Evolutionary conservation across 176 grass and related monocot species (phyloP), one percentile per base, ranked within the genome.

Genomic region (Musa schizocarpa): DNA sequence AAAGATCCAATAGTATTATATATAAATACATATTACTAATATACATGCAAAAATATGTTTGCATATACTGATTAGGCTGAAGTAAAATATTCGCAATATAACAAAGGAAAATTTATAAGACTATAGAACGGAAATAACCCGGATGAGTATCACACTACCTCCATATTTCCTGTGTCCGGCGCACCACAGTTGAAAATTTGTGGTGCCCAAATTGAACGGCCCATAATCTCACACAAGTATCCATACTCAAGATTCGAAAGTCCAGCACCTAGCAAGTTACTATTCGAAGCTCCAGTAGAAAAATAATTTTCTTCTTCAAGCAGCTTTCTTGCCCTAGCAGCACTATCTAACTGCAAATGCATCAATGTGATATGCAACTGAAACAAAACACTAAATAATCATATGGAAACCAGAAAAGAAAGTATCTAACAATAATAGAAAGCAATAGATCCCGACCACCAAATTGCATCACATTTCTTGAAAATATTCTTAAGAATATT

Each of bases 171-270:
- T 1, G 90, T 98, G 79, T 98, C 95, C 34, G 90, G 95, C 24
- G 95, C 82, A 75, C 80, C 82, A n/a, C 88, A 94, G 68, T 98
- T 98, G 88, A 98, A 98, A 78, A 98, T 87, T 82, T 98, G 90
- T 76, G 95, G 90, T 65, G 95, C 88, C 83, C 95, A 98, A 86
- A 91, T 54, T 71, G 84, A 98, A 20, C 84, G 86, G 8, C 95
- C 95, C 90, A 94, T 94, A 81, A 99, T 87, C 83, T 99, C 90
- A 81, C 95, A 99, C 66, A 91, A 82, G 87, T 89, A 91, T 87
- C 86, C 95, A 87, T 99, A 99, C 52, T 99, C 95, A 74, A 99
- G 83, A 81, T 99, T 98, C 69, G 95, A 91, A 78, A 99, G 87
- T 64, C 95, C 90, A 27, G 80, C 90, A 66, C 95, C 95, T 34